These are phyloP conservation scores for Chaetomium globosum DNA, from an alignment of 2,329 filamentous ascomycete genomes.

Conservation along the genomic window DNA sequence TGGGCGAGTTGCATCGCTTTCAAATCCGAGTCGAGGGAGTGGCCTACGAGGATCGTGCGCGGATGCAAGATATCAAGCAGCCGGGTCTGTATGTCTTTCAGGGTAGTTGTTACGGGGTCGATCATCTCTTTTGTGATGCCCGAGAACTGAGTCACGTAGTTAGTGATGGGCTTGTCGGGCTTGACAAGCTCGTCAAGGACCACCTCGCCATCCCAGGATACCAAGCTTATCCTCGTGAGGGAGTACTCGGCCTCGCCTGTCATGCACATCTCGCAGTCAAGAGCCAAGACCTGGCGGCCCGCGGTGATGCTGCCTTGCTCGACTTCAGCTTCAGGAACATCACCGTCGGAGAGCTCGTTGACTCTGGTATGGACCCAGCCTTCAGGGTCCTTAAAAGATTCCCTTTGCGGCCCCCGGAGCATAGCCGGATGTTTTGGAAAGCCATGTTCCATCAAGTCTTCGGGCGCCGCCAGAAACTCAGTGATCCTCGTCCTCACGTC, in stretches of 20 bases:
- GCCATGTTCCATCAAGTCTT: constrained; percentile 80
- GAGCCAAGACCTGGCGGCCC: constrained; percentile 74
- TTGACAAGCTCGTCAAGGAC: constrained; percentile 91
- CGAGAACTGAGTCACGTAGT: constrained; percentile 90
- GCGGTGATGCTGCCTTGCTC: constrained; percentile 81
- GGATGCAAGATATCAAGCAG: constrained; percentile 73
- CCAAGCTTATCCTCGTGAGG: constrained; percentile 83
- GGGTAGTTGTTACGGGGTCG: constrained; percentile 77
- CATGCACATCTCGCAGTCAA: constrained; percentile 98
- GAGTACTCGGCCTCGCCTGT: constrained; percentile 78
- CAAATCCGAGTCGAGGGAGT: constrained; percentile 81
- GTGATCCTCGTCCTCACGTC: constrained; percentile 81
- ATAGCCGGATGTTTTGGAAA: constrained; percentile 82
- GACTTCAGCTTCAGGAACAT: constrained; percentile 69
- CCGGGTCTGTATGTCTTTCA: constrained; percentile 78
- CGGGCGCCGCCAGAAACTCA: constrained; percentile 69
- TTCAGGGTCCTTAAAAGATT: constrained; percentile 57
- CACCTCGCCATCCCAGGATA: constrained; percentile 81
- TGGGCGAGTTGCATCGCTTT: constrained; percentile 84
- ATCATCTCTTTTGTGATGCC: constrained; percentile 90
- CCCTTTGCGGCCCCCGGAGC: constrained; percentile 60
- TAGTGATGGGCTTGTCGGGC: constrained; percentile 80
- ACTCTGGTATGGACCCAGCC: constrained; percentile 86
- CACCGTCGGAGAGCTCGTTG: constrained; percentile 64
- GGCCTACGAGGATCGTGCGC: constrained; percentile 73